Evolutionary conservation across 257 asterid genomes (phyloP).

Genomic region (Capsicum rhomboideum): DNA sequence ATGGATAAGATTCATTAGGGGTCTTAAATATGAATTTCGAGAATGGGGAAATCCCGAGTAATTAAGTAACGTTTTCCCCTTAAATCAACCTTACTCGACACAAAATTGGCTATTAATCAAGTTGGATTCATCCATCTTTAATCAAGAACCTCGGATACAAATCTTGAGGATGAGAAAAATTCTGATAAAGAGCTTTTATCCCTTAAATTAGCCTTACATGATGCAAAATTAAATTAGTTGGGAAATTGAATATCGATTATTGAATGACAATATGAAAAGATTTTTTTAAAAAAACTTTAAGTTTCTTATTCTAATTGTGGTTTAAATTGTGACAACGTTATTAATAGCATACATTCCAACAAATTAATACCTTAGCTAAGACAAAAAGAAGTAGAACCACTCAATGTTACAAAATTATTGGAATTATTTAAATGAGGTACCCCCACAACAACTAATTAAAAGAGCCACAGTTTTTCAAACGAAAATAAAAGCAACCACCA

Average conservation of each 20-base stretch:
- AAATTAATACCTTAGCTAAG: not conserved
- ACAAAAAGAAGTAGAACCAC: not conserved
- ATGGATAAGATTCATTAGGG: not conserved
- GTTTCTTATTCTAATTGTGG: not conserved
- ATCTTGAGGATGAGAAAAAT: not conserved
- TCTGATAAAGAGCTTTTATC: not conserved
- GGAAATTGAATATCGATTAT: not conserved
- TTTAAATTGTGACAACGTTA: not conserved
- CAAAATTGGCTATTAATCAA: not conserved
- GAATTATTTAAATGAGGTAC: not conserved
- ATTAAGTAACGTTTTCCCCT: not conserved
- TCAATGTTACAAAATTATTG: not conserved
- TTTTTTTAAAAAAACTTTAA: not conserved
- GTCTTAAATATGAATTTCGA: not conserved
- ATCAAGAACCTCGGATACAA: too few species aligned
- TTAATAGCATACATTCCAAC: not conserved
- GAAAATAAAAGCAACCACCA: not conserved
- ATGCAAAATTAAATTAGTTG: not conserved
- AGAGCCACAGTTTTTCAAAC: not conserved
- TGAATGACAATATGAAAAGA: not conserved
- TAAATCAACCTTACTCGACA: not conserved
- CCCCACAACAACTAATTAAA: not conserved
- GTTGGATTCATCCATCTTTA: not conserved
- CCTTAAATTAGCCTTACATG: not conserved
- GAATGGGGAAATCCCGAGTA: not conserved